Base-by-base conservation (phyloP, 2,329 filamentous ascomycete species). In the Gnomoniopsis smithogilvyi region DNA sequence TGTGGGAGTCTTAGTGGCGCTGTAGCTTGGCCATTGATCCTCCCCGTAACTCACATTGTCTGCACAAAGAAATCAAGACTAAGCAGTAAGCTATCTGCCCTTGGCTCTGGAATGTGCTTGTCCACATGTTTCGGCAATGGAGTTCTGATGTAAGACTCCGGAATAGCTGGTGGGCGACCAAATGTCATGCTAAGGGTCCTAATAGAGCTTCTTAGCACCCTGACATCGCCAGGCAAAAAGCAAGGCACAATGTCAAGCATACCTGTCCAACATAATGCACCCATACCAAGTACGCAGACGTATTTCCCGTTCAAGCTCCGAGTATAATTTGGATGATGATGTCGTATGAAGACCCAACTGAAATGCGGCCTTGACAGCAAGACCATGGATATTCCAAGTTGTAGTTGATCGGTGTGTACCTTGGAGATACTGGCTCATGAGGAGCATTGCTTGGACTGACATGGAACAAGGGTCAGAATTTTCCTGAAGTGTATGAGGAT, bases 361-460 rank as follows among this genome's bases (percentile, higher is more conserved):
- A 26, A 80, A 69, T 0, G 81, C 80, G 0, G 77, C 76, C 59
- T 76, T 79, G 2, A 83, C 75, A 0, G 80, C 76, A 0, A 84
- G 70, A 0, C 82, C 81, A 61, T 84, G 82, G 0, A 79, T 72
- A 0, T 74, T 79, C 80, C 81, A 85, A 2, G 81, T 77, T 56
- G 82, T 76, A 2, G 81, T 71, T 0, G 80, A 82, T 21, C 76
- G 76, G 41, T 81, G 78, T 0, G 80, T 82, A 2, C 81, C 80
- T 63, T 84, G 80, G 0, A 83, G 71, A 58, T 83, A 84, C 51
- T 80, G 78, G 4, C 74, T 75, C 63, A 78, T 73, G 0, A 84
- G 60, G 0, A 84, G 69, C 8, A 83, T 71, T 46, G 74, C 76
- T 64, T 83, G 79, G 0, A 83, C 80, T 56, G 17, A 74, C 56